Evolutionary conservation across 129 eudicot species (phyloP).

Genomic region (Saussurea involucrata): DNA sequence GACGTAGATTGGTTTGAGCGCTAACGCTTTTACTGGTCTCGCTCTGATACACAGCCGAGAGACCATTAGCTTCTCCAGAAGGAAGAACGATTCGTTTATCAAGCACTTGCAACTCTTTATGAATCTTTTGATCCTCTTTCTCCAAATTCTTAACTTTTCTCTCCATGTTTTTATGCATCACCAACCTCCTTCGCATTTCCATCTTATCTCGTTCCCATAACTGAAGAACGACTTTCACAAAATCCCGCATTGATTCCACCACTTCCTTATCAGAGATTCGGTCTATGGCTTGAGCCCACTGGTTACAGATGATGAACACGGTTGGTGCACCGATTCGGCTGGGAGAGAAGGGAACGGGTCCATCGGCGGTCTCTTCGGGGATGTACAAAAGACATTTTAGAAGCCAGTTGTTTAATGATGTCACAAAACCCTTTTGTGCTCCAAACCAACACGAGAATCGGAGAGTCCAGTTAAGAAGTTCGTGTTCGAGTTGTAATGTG

Average conservation of each 20-base stretch:
- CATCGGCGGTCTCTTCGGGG: constrained; percentile 95
- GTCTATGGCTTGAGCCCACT: constrained; percentile 89
- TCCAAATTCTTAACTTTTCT: constrained; percentile 72
- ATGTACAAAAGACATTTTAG: constrained; percentile 65
- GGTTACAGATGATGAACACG: constrained; percentile 72
- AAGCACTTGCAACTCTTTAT: constrained; percentile 77
- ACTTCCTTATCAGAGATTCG: constrained; percentile 83
- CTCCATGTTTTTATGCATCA: constrained; percentile 55
- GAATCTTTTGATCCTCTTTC: constrained; percentile 85
- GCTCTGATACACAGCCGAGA: constrained; percentile 75
- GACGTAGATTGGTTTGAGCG: constrained; percentile 77
- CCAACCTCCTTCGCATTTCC: constrained; percentile 64
- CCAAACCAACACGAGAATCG: constrained; percentile 78
- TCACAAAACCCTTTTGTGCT: constrained; percentile 77
- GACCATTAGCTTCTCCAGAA: constrained; percentile 33
- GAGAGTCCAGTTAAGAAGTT: constrained; percentile 75
- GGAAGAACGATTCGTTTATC: constrained; percentile 66
- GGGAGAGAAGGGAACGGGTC: constrained; percentile 87
- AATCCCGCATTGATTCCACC: constrained; percentile 65
- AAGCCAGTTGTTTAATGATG: constrained; percentile 83
- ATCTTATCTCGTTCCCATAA: constrained; percentile 81
- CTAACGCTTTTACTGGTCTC: constrained; percentile 70
- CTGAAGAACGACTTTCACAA: constrained; percentile 69
- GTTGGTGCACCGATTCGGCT: constrained; percentile 95
- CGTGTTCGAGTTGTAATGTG: constrained; percentile 76